Conservation (phyloP, 306 rosid species). For the Gleditsia sinensis region DNA sequence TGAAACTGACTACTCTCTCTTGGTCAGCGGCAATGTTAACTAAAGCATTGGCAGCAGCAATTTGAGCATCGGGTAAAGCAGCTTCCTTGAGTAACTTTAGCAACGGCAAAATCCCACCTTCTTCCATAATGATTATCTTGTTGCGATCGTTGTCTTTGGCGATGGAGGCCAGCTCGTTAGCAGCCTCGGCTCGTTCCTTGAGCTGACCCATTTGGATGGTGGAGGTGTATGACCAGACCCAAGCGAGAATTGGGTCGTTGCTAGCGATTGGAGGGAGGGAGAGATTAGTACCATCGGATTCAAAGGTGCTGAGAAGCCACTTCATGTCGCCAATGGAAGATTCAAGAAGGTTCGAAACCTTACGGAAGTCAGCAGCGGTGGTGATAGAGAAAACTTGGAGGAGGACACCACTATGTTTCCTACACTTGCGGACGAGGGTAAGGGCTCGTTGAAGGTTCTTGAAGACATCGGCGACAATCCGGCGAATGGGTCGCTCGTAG, state of each 20-base stretch:
- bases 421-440: conserved; percentile 57
- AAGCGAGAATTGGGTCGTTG: conserved; percentile 74
- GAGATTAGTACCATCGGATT: conserved; percentile 58
- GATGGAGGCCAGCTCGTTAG: conserved; percentile 47
- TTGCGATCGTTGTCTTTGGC: conserved; percentile 60
- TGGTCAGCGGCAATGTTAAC: conserved; percentile 48
- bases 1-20: conserved; percentile 45
- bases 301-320: conserved; percentile 67
- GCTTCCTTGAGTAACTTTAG: conserved; percentile 68
- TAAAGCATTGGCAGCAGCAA: conserved; percentile 73
- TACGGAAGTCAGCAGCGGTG: conserved; percentile 61
- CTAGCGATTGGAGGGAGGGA: conserved; percentile 77
- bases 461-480: conserved; percentile 60
- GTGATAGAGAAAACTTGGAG: conserved; percentile 76
- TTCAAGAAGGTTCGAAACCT: conserved; percentile 58
- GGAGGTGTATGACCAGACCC: conserved; percentile 75
- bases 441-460: conserved; percentile 66
- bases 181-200: conserved; percentile 67
- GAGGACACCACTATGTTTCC: conserved; percentile 63
- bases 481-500: conserved; percentile 70
- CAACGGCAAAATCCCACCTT: conserved; percentile 71
- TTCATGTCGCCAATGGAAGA: conserved; percentile 71
- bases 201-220: conserved; percentile 72
- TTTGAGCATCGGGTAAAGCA: conserved; percentile 61
- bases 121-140: conserved; percentile 71